Percentiles rank a stretch among this genome's conserved stretches.
phyloP scores from a whole-genome alignment of 257 asterid genomes.

The Phtheirospermum japonicum region DNA sequence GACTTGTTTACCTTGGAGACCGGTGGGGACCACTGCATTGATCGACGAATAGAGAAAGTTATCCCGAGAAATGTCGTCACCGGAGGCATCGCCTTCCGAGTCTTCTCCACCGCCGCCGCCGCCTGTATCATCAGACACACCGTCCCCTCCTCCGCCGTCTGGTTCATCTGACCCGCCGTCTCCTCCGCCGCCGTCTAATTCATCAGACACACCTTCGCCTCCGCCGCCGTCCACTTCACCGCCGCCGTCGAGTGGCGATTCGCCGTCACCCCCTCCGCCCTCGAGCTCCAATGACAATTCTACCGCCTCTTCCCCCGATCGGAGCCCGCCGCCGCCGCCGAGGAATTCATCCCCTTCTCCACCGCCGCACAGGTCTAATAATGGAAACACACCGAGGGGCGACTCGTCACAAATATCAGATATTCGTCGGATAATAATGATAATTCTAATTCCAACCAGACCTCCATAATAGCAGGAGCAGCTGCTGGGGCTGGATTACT shows the following conservation, averaged over 20 bases:
- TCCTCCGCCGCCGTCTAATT: not conserved
- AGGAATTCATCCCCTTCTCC: conserved; percentile 23
- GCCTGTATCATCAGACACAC: conserved; percentile 12
- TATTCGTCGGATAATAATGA: conserved; percentile 7
- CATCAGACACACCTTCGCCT: not conserved
- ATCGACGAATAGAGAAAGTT: not conserved
- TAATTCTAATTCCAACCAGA: conserved; percentile 23
- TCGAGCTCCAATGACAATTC: conserved; percentile 22
- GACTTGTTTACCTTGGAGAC: conserved; percentile 45
- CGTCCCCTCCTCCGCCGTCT: conserved; percentile 3
- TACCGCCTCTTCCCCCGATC: conserved; percentile 24
- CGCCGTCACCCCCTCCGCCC: conserved; percentile 30
- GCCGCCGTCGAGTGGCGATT: conserved; percentile 1
- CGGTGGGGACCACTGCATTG: conserved; percentile 41
- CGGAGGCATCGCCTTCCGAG: conserved; percentile 16
- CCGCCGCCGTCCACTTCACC: conserved; percentile 20
- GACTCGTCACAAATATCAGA: conserved; percentile 18
- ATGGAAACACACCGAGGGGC: not conserved
- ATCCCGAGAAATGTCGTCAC: conserved; percentile 28
- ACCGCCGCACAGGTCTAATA: conserved; percentile 34
- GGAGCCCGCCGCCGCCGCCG: conserved; percentile 23
- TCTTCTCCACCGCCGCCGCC: conserved; percentile 13
- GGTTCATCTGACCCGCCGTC: conserved; percentile 24
- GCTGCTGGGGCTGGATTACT: conserved; percentile 57
- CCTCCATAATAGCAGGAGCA: conserved; percentile 50